Conservation (phyloP, 1,139 yeast genomes). For the Yamadazyma taylorii region DNA sequence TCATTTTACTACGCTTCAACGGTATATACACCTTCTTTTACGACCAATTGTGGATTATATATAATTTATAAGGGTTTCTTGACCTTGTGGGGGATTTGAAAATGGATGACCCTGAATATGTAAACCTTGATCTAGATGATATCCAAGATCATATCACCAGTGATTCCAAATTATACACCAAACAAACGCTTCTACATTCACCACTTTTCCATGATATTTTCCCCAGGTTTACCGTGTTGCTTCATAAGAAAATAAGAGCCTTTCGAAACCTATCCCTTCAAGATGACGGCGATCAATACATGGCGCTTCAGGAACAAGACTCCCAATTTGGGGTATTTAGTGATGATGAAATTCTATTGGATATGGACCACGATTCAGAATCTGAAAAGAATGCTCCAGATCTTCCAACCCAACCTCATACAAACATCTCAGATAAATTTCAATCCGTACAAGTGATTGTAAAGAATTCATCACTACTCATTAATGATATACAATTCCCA, state of each 20-base stretch:
- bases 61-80: not conserved
- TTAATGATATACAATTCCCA: slow-evolving; percentile 33
- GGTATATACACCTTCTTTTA: no score
- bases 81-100: slow-evolving; percentile 7
- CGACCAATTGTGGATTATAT: slow-evolving; percentile 1
- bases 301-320: slow-evolving; percentile 39
- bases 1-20: no score
- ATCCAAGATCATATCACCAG: not conserved
- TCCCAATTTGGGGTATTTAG: slow-evolving; percentile 41
- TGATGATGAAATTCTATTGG: slow-evolving; percentile 28
- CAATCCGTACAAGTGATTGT: slow-evolving; percentile 28
- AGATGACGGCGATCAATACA: slow-evolving; percentile 40
- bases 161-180: slow-evolving; percentile 17
- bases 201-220: slow-evolving; percentile 36
- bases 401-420: not conserved
- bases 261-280: slow-evolving; percentile 34
- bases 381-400: no score
- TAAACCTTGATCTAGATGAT: slow-evolving; percentile 12
- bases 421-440: slow-evolving; percentile 6
- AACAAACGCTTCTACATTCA: slow-evolving; percentile 39
- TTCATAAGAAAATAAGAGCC: slow-evolving; percentile 35
- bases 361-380: slow-evolving; percentile 6
- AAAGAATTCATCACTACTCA: slow-evolving; percentile 34
- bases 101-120: slow-evolving; percentile 11
- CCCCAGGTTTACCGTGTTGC: slow-evolving; percentile 33